Evolutionary conservation across 805 yeast genomes (phyloP), one percentile per base, ranked within the genome.

Genomic region (Ogataea zsoltii): DNA sequence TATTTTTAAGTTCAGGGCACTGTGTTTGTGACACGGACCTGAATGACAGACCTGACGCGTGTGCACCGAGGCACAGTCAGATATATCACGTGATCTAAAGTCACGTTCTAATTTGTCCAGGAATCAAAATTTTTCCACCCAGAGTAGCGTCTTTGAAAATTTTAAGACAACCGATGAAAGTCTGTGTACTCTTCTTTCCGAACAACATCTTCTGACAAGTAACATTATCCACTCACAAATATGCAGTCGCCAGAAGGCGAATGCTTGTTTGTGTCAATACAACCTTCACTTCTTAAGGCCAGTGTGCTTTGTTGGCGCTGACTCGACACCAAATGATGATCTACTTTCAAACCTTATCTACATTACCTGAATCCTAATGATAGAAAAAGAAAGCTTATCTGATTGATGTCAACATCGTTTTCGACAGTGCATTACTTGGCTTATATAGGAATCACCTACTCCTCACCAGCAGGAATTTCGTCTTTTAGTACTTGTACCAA

Each of bases 391-490:
- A 37, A 37, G 40, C 33, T 37, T 14, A 26, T 44, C 48, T 48
- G 51, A 37, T n/a, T 16, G 26, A 25, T 28, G 40, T 28, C 40
- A 26, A 16, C 25, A 21, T 5, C 25, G 7, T 21, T 21, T 9
- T 9, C 25, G 25, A 21, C 25, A 21, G 5, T 21, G 25, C 25
- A 21, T 21, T 21, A 21, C 9, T 21, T 9, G 5, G 25, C 25
- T 21, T 37, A 16, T 17, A 15, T 9, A 14, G 13, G n/a, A 10
- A 12, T 26, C 16, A 32, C 17, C 11, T 42, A 63, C 38, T 91
- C 97, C 65, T 94, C 98, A 18, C 98, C 99, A 5, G 96, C 95
- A 12, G 99, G 99, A 36, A 94, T 85, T 69, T 94, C 99, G 62
- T 94, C 99, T 60, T 86, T 89, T 55, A 92, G 70, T 2, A 89